Evolutionary conservation across 495 filamentous ascomycete species (phyloP).

Genomic region (Xylaria curta): DNA sequence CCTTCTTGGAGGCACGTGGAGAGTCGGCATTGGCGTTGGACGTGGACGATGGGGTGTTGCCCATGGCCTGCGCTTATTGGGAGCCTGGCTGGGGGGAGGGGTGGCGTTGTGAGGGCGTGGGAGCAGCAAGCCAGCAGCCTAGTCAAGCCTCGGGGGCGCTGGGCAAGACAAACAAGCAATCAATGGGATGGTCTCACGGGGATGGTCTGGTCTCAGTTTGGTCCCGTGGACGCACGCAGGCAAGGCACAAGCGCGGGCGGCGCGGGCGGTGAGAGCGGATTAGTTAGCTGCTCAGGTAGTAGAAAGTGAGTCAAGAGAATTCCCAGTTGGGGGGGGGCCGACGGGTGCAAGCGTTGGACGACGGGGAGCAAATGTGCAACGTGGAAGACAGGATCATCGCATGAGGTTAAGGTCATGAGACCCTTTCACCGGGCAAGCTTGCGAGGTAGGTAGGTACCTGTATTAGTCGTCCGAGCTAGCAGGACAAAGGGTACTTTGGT

Average conservation of each 20-base stretch:
- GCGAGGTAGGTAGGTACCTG: not conserved
- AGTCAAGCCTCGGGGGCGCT: not conserved
- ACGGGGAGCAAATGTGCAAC: constrained; percentile 14
- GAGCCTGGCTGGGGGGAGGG: constrained; percentile 27
- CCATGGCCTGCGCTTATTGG: constrained; percentile 40
- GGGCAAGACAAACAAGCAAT: not conserved
- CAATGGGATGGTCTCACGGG: too few relatives aligned
- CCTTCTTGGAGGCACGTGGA: constrained; percentile 41
- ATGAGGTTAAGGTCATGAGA: constrained; percentile 31
- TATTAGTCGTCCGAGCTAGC: not conserved
- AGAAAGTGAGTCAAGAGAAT: constrained; percentile 27
- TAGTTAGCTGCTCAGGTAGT: constrained; percentile 1
- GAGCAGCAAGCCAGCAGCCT: constrained; percentile 1
- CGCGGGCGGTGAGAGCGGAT: constrained; percentile 27
- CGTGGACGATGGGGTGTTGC: constrained; percentile 50
- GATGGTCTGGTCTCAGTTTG: constrained; percentile 24
- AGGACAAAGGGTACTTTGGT: not conserved
- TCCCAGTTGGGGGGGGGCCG: constrained; percentile 5
- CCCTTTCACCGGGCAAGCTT: constrained; percentile 21
- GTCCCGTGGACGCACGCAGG: constrained; percentile 23
- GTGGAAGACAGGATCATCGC: constrained; percentile 25
- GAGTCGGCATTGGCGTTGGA: constrained; percentile 44
- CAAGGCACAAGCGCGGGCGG: not conserved
- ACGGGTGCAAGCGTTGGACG: constrained; percentile 19
- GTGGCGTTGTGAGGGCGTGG: constrained; percentile 25